These are phyloP conservation scores for Pseudogymnoascus sp. DNA, from an alignment of 2,329 filamentous ascomycete genomes.

Conservation along the genomic window DNA sequence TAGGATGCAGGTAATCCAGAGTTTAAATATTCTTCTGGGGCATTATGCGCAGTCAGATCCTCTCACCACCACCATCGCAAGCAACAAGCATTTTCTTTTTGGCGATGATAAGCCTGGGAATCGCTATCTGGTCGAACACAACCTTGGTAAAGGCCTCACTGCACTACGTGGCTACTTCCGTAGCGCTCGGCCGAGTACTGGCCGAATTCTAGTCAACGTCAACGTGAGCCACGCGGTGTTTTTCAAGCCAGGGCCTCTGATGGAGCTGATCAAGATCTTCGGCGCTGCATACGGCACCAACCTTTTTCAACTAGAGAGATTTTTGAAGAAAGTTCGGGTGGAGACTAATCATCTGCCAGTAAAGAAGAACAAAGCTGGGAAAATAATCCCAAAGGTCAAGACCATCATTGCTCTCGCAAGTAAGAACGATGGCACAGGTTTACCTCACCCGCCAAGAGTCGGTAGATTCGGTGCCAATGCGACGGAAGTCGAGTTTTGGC, in stretches of 20 bases:
- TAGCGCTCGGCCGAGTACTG: constrained; percentile 52
- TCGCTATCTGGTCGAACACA: not conserved
- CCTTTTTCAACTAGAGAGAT: constrained; percentile 16
- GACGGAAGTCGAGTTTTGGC: constrained; percentile 48
- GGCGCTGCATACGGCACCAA: constrained; percentile 17
- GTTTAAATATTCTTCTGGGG: constrained; percentile 49
- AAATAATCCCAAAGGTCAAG: constrained; percentile 34
- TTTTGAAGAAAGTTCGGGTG: constrained; percentile 36
- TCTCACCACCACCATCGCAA: constrained; percentile 25
- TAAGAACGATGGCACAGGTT: constrained; percentile 29
- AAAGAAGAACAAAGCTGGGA: constrained; percentile 30
- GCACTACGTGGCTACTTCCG: constrained; percentile 56
- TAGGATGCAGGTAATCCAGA: constrained; percentile 44
- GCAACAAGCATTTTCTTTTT: constrained; percentile 15
- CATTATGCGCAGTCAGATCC: constrained; percentile 37
- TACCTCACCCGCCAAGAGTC: constrained; percentile 31
- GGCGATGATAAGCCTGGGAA: not conserved
- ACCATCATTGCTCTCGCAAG: constrained; percentile 40
- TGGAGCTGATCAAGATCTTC: constrained; percentile 30
- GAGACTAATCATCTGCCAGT: constrained; percentile 31
- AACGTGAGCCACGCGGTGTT: constrained; percentile 56
- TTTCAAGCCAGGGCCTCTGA: constrained; percentile 41
- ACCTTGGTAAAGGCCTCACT: constrained; percentile 44
- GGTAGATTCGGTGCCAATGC: constrained; percentile 38
- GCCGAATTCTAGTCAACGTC: constrained; percentile 52